phyloP scores from a whole-genome alignment of 768 basidiomycete species.

The Cystobasidium tubakii region DNA sequence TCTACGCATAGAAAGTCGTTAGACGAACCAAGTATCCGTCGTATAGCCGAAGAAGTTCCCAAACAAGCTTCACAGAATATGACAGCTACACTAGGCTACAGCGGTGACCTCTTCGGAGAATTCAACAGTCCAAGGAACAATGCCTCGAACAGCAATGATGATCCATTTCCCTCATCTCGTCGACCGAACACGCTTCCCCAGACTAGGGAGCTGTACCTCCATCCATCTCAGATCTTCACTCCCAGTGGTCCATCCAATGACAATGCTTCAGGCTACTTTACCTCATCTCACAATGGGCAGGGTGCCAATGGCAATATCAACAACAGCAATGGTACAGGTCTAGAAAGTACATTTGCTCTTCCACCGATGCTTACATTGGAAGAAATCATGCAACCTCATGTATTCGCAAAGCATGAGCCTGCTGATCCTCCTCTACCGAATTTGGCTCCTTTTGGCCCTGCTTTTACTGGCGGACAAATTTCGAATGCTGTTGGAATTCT shows the following conservation, averaged over 20 bases:
- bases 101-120: neutral
- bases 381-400: constrained; percentile 11
- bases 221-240: neutral
- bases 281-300: neutral
- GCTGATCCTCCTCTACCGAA: neutral
- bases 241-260: neutral
- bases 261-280: neutral
- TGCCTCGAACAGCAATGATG: neutral
- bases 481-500: too few species aligned
- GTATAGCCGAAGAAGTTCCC: neutral
- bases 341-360: neutral
- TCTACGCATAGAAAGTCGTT: neutral
- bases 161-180: neutral
- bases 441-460: too few species aligned
- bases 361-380: constrained; percentile 34
- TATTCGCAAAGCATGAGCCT: neutral
- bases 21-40: neutral
- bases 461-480: too few species aligned
- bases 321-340: neutral
- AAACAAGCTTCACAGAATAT: neutral
- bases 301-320: neutral
- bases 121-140: neutral
- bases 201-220: neutral
- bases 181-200: neutral
- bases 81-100: neutral